Evolutionary conservation across 371 early-diverging fungal species (phyloP), one percentile per base, ranked within the genome.

Genomic region (Syncephalis plumigaleata): DNA sequence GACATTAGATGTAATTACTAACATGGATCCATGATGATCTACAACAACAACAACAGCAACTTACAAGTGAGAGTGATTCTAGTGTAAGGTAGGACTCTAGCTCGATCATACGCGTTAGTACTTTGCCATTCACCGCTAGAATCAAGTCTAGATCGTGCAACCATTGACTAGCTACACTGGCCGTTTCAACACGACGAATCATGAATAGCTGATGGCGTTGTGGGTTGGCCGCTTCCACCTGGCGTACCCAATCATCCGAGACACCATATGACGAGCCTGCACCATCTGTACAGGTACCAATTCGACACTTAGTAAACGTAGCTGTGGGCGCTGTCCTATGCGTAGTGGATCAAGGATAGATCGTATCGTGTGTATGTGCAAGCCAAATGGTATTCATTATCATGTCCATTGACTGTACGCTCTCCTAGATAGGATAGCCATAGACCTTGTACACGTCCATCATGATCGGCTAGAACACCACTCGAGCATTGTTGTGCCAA

Each of bases 341-440:
- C 55, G 64, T 25, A 79, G 51, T 16, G 67, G 63, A n/a, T 63
- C 50, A 21, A 71, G 60, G 39, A 77, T 67, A 11, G 74, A 70
- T 42, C 60, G 49, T 11, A 81, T 59, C 11, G 71, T 61, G 16
- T 70, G 59, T 16, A 78, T 70, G 43, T 78, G 71, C 8, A 84
- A 52, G 24, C 87, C 20, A 86, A 62, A 53, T 81, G 77, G 55
- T 85, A 86, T 58, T 81, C 81, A 39, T 71, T 80, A 50, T 83
- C 83, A 22, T 75, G 70, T 1, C 81, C 82, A 17, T 53, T 54
- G 46, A 58, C 55, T 42, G 76, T 81, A 40, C 76, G 71, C 43
- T 87, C 87, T 18, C 86, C 87, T 16, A 85, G 57, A 49, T 77
- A 87, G 17, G 75, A 77, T 46, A 87, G 60, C 94, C 94, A 93